Base-by-base conservation (phyloP, 2,329 filamentous ascomycete species). In the Beauveria asiatica region DNA sequence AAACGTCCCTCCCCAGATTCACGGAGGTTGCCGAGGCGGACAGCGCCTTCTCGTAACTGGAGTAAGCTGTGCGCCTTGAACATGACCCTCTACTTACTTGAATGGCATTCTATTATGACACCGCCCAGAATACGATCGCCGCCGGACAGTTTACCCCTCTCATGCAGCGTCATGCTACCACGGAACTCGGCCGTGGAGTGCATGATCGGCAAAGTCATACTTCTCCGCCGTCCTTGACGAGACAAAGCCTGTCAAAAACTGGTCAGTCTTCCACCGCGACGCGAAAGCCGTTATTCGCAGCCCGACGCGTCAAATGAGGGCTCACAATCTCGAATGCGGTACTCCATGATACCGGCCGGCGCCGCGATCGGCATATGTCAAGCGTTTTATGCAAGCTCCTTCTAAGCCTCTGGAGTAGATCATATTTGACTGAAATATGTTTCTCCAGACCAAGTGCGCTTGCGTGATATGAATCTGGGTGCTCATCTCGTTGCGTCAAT, bases 41-140 rank as follows among this genome's bases (percentile, higher is more conserved):
- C 16, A 46, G 41, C 46, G 37, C 41, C 10, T 13, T 58, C 54
- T 3, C 41, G 33, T 2, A 13, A 19, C 3, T 61, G 60, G 60
- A 33, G 53, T 46, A 58, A 44, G 21, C 23, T 61, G 19, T 50
- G 42, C 4, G 27, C 33, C 6, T 49, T 49, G 44, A 58, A 21
- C 49, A 50, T 42, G 49, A 23, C 19, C 16, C 23, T 5, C 23
- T 61, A n/a, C 48, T 42, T 30, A 37, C 54, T 6, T 58, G 49
- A n/a, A 50, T 54, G 10, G 41, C 55, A 7, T 55, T 49, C 49
- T 55, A 61, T n/a, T 61, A 61, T 17, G 49, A 61, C 27, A 16
- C 37, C 11, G 55, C 53, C 1, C 53, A 53, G 19, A 25, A 25
- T 7, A 30, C 49, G 5, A 19, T 58, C 13, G 55, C 55, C n/a